Percentiles rank a stretch among this genome's conserved stretches.
Evolutionary conservation across 2,329 filamentous ascomycete genomes (phyloP).

Genomic region (Ambrosiella xylebori): DNA sequence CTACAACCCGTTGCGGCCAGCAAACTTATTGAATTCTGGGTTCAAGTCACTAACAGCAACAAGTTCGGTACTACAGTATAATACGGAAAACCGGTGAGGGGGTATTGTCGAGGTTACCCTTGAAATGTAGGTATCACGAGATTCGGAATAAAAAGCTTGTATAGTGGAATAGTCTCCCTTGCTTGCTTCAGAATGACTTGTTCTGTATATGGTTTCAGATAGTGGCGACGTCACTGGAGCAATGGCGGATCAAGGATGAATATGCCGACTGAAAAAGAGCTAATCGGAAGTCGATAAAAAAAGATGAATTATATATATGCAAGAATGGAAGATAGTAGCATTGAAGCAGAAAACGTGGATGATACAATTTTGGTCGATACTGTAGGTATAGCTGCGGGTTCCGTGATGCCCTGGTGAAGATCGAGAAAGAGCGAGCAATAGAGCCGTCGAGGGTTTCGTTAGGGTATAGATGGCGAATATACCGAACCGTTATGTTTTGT

Average conservation of each 20-base stretch:
- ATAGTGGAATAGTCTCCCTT: neutral
- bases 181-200: slow-evolving; percentile 1
- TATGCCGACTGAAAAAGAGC: neutral
- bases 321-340: neutral
- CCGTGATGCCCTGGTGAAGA: neutral
- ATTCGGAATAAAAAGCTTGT: neutral
- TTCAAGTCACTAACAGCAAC: no score
- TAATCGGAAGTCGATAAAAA: neutral
- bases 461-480: neutral
- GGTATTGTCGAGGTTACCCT: neutral
- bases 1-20: no score
- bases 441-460: neutral
- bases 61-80: no score
- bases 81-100: neutral
- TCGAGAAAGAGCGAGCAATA: neutral
- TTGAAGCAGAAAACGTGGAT: neutral
- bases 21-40: no score
- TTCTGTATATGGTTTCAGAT: neutral
- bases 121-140: neutral
- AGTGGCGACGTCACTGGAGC: neutral
- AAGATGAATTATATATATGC: neutral
- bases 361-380: neutral
- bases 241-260: neutral
- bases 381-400: neutral
- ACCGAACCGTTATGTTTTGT: neutral